Evolutionary conservation across 1,284 basidiomycete genomes (phyloP), one percentile per base, ranked within the genome.

Genomic region (Ceratobasidium sp.): DNA sequence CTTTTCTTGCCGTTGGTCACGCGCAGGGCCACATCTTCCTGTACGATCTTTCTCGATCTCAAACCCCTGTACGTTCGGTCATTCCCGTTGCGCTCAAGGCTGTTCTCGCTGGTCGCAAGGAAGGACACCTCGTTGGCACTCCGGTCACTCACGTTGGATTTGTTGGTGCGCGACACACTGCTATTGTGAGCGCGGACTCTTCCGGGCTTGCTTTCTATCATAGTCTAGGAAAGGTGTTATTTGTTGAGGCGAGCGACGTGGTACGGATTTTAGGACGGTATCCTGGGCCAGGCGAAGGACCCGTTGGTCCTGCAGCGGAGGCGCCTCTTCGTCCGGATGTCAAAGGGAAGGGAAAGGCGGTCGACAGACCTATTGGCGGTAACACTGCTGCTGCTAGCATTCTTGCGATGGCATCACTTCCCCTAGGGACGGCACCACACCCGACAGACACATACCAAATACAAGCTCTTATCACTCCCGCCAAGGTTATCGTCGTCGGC

Each of bases 191-290:
- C 11, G 95, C 95, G 0, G 98, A 99, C 82, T 94, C 97, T 77
- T 86, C 90, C 78, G 98, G 98, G 0, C 87, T 99, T 3, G 94
- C 95, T 0, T 99, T 99, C 84, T 99, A 96, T 83, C 97, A 99
- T 84, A 95, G 93, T 71, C 86, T 99, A 1, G 97, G 98, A 22
- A 97, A 95, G 81, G 93, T 99, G 7, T 88, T 99, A 22, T 98
- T 98, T 78, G 93, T 99, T 17, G 96, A 98, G 74, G 97, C 96
- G 9, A 93, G 94, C 56, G 98, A 99, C 82, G 96, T 95, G 13
- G 89, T 99, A 49, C 91, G 98, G 17, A 95, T 99, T 78, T 88
- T 99, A 4, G 98, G 98, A 0, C 93, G 92, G 81, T 98, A 99
- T 83, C 92, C 94, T 8, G 87, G 90, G 22, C 88, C 90, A 49